Base-by-base conservation (phyloP, 257 asterid species). In the Lycium ferocissimum region DNA sequence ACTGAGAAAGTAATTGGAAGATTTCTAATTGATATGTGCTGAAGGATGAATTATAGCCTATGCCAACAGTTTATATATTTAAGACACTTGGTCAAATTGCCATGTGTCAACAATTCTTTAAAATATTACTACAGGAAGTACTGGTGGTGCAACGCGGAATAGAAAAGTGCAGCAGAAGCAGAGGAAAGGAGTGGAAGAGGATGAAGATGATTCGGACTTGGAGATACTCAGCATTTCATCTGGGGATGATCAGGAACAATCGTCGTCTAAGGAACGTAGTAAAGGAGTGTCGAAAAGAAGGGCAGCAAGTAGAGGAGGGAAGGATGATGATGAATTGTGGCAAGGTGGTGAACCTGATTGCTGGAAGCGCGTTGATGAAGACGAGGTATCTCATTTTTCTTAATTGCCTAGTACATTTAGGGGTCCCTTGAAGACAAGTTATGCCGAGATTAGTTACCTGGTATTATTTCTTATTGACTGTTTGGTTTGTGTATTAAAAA, bases 161-260 rank as follows among this genome's bases (percentile, higher is more conserved):
- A 40, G 62, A 58, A 89, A 89, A 87, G 71, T 49, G 87, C 33
- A 83, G 87, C 92, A 86, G 88, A 89, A 88, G 82, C 87, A 85
- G 66, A 88, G 87, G 81, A 89, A 87, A 58, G 89, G 83, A 73
- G 67, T 88, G 85, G 97, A 93, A 18, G 98, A 94, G 58, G 98
- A 95, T 79, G 82, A 76, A 22, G 98, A 96, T 33, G 99, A 96
- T 87, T 96, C 99, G 66, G 98, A 96, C 86, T 96, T 96, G 37
- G 99, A 96, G 89, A 84, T 96, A 97, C 92, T 96, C 86, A 96
- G 99, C 90, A 96, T 95, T 86, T 96, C 99, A 3, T 96, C 99
- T 1, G 98, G 98, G 2, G 98, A 96, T 73, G 99, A n/a, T n/a
- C n/a, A 96, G 91, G 98, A 94, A 71, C 37, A 67, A 10, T 40